These are phyloP conservation scores for Forsythia suspensa DNA, from an alignment of 257 asterid genomes.

Conservation along the genomic window DNA sequence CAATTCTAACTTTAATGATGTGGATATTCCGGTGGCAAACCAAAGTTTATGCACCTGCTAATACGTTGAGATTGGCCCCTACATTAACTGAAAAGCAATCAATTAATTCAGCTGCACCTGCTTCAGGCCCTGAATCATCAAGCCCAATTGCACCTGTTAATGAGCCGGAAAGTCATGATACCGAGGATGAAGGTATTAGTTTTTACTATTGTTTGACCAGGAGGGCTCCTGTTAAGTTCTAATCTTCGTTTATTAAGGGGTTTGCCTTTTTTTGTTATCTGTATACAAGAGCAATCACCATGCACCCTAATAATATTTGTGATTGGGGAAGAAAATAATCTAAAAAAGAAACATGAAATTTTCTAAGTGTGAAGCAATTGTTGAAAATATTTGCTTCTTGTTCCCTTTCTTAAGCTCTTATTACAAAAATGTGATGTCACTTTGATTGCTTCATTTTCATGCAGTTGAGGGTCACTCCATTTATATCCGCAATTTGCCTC, in stretches of 20 bases:
- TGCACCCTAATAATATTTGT: neutral
- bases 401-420: neutral
- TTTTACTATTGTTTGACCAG: neutral
- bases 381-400: neutral
- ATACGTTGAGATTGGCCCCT: slow-evolving; percentile 28
- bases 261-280: neutral
- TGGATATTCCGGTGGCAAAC: too few species aligned
- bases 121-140: slow-evolving; percentile 42
- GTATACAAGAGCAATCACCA: slow-evolving; percentile 6
- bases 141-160: slow-evolving; percentile 20
- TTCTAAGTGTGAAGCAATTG: slow-evolving; percentile 16
- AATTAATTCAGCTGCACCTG: slow-evolving; percentile 34
- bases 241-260: neutral
- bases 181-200: slow-evolving; percentile 58
- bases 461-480: slow-evolving; percentile 82
- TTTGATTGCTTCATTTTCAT: slow-evolving; percentile 21
- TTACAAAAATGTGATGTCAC: slow-evolving; percentile 5
- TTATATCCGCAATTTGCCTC: slow-evolving; percentile 77
- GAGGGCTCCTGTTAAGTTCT: neutral
- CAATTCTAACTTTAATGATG: too few species aligned
- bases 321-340: neutral
- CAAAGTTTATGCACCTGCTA: slow-evolving; percentile 59
- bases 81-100: slow-evolving; percentile 46
- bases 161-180: slow-evolving; percentile 42
- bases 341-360: neutral